phyloP scores from a whole-genome alignment of 2,329 filamentous ascomycete genomes.

The Venturia oleaginea region DNA sequence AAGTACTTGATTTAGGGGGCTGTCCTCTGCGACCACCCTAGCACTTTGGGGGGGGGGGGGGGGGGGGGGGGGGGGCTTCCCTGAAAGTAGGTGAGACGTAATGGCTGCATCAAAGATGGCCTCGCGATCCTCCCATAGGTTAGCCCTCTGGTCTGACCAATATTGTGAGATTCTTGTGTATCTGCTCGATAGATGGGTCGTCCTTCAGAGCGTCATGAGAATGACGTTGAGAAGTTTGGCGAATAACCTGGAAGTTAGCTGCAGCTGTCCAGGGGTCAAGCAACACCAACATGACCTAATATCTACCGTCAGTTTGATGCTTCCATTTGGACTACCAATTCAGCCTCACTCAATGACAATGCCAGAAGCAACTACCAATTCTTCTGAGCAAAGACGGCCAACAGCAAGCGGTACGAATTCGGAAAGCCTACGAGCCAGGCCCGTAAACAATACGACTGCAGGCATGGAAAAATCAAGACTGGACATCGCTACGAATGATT shows the following conservation, averaged over 20 bases:
- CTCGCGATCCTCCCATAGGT: not conserved
- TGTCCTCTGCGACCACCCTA: no score
- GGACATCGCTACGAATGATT: not conserved
- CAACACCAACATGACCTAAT: not conserved
- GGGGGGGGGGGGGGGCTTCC: no score
- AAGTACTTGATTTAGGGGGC: no score
- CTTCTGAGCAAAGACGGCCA: not conserved
- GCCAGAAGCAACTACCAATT: not conserved
- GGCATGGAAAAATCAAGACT: not conserved
- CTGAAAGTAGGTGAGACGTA: no score
- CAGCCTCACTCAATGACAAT: not conserved
- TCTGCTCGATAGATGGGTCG: not conserved
- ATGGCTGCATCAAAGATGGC: not conserved
- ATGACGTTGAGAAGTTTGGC: not conserved
- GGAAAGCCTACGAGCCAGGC: not conserved
- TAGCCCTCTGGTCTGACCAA: not conserved
- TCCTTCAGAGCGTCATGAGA: not conserved
- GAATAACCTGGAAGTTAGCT: slow-evolving; percentile 4
- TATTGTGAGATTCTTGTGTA: not conserved
- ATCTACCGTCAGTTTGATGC: not conserved
- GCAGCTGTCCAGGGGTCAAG: not conserved
- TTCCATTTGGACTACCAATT: not conserved
- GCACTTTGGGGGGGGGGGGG: no score
- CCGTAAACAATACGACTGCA: not conserved
- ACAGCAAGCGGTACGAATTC: not conserved